Evolutionary conservation across 1,139 yeast species (phyloP).

Genomic region (Hemisphaericaspora xylofermentans): DNA sequence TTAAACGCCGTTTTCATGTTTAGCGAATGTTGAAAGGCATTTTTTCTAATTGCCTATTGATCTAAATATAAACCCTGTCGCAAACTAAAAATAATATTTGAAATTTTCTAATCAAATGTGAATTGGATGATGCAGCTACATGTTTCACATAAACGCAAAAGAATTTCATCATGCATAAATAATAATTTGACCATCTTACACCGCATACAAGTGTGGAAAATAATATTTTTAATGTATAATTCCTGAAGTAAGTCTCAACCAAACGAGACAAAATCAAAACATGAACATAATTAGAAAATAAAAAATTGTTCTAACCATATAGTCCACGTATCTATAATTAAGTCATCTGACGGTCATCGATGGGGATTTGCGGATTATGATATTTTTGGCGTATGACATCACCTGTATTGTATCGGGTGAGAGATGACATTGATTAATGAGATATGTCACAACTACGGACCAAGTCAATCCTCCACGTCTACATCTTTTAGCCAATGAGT

Average conservation of each 20-base stretch:
- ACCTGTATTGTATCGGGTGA: background rate
- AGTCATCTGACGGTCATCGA: background rate
- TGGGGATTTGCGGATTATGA: background rate
- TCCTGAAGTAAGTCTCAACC: background rate
- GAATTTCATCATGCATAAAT: slow-evolving; percentile 2
- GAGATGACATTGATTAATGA: background rate
- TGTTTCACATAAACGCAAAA: background rate
- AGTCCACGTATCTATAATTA: too few species aligned
- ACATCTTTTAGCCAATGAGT: background rate
- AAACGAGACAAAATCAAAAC: background rate
- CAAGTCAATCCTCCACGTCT: background rate
- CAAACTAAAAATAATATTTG: too few species aligned
- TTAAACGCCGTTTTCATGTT: too few species aligned
- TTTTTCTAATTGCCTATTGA: too few species aligned
- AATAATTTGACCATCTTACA: slow-evolving; percentile 1
- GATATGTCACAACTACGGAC: too few species aligned
- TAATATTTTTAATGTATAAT: background rate
- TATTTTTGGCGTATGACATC: background rate
- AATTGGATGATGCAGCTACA: background rate
- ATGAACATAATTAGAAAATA: background rate
- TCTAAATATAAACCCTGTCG: too few species aligned
- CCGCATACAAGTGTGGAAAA: background rate
- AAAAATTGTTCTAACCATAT: too few species aligned
- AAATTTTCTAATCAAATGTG: too few species aligned
- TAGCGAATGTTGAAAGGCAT: too few species aligned